Percentiles rank a stretch among this genome's conserved stretches.
Evolutionary conservation across 1,284 basidiomycete genomes (phyloP).

Genomic region (Marasmius oreades): DNA sequence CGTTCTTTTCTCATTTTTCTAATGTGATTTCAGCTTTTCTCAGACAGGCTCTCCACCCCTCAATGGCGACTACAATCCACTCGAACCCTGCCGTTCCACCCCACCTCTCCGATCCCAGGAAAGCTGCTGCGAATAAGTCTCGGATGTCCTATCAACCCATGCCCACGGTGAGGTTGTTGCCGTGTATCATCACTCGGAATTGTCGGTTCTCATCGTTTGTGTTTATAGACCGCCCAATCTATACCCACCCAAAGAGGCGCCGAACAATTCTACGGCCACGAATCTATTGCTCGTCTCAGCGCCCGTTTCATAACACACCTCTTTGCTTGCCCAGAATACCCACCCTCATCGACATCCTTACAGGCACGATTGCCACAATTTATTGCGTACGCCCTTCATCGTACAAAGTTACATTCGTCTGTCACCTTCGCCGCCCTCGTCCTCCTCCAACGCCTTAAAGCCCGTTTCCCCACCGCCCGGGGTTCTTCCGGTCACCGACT

Average conservation of each 20-base stretch:
- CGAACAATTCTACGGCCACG: conserved; percentile 82
- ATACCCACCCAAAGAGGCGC: conserved; percentile 12
- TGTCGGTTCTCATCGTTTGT: neutral
- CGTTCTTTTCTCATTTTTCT: neutral
- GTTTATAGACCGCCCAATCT: conserved; percentile 1
- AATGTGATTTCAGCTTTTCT: neutral
- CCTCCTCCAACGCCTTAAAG: conserved; percentile 84
- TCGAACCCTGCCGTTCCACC: neutral
- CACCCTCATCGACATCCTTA: conserved; percentile 47
- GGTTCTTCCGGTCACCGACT: conserved; percentile 90
- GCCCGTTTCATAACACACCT: conserved; percentile 78
- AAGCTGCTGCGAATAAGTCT: neutral
- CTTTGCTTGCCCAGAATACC: conserved; percentile 70
- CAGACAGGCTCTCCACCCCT: neutral
- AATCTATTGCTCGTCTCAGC: conserved; percentile 60
- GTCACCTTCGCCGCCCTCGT: conserved; percentile 87
- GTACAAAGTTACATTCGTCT: conserved; percentile 78
- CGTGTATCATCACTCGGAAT: neutral
- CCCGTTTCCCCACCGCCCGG: conserved; percentile 86
- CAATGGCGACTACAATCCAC: neutral
- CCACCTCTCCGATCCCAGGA: neutral
- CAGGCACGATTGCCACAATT: conserved; percentile 72
- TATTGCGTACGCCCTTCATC: conserved; percentile 87
- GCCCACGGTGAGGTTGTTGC: neutral
- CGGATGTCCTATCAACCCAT: conserved; percentile 4